A percentile compares a stretch with the other conserved stretches of the same genome.
These are phyloP conservation scores for Ophiocordyceps camponoti-saundersi DNA, from an alignment of 2,329 filamentous ascomycete genomes.

Conservation along the genomic window DNA sequence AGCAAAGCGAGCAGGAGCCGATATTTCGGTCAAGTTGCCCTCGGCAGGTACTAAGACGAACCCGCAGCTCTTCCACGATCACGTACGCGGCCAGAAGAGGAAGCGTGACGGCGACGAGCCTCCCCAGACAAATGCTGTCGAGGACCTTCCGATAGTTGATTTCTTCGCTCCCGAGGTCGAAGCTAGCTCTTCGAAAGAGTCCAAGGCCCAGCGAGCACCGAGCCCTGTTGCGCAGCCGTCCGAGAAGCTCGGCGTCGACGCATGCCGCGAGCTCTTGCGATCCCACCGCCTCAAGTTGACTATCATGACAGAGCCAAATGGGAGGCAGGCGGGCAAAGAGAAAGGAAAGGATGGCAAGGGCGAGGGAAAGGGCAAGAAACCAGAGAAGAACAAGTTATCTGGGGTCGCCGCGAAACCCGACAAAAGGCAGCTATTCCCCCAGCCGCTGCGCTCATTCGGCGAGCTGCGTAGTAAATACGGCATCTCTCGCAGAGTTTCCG, in stretches of 20 bases:
- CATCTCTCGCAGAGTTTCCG: constrained; percentile 55
- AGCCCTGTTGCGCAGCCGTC: constrained; percentile 11
- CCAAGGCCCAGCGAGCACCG: constrained; percentile 6
- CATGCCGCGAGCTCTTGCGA: constrained; percentile 57
- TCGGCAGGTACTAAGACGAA: constrained; percentile 47
- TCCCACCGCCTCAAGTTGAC: constrained; percentile 76
- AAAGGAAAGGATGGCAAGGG: constrained; percentile 38
- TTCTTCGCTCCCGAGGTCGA: constrained; percentile 35
- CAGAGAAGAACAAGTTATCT: background rate
- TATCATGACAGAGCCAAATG: constrained; percentile 40
- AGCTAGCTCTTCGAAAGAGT: background rate
- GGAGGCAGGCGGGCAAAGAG: background rate
- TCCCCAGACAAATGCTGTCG: constrained; percentile 10
- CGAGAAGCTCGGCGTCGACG: constrained; percentile 41
- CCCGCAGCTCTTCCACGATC: constrained; percentile 53
- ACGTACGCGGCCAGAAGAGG: constrained; percentile 33
- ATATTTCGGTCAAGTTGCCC: constrained; percentile 31
- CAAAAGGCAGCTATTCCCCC: constrained; percentile 53
- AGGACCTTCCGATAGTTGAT: constrained; percentile 30
- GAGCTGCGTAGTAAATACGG: constrained; percentile 55
- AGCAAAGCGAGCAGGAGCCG: constrained; percentile 11
- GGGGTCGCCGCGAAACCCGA: constrained; percentile 25
- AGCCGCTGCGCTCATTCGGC: constrained; percentile 61
- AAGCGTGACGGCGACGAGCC: constrained; percentile 29
- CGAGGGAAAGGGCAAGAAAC: constrained; percentile 32